phyloP scores from a whole-genome alignment of 805 yeast genomes.

The Metschnikowia bowlesiae region DNA sequence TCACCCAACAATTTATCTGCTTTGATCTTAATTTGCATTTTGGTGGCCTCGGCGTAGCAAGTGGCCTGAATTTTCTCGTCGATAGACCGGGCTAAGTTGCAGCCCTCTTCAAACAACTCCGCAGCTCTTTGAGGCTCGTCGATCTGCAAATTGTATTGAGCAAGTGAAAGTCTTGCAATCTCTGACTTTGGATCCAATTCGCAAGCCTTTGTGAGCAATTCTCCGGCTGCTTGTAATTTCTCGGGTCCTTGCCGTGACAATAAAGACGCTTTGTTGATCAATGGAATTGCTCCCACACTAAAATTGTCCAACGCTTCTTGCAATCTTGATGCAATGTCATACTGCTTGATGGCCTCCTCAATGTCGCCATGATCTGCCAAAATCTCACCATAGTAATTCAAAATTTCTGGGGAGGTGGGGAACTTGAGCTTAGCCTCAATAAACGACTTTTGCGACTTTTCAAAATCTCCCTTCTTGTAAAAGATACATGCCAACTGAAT shows the following conservation, averaged over 20 bases:
- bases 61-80: slow-evolving; percentile 89
- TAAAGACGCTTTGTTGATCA: slow-evolving; percentile 82
- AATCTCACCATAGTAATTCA: slow-evolving; percentile 94
- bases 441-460: slow-evolving; percentile 61
- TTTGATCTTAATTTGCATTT: slow-evolving; percentile 77
- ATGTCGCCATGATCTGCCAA: slow-evolving; percentile 75
- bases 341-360: slow-evolving; percentile 71
- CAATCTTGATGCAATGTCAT: slow-evolving; percentile 78
- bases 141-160: slow-evolving; percentile 82
- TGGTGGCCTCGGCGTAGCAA: slow-evolving; percentile 88
- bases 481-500: slow-evolving; percentile 91
- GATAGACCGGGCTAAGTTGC: slow-evolving; percentile 73
- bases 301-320: slow-evolving; percentile 66
- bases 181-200: slow-evolving; percentile 85
- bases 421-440: slow-evolving; percentile 65
- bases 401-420: slow-evolving; percentile 87
- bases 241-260: slow-evolving; percentile 53
- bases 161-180: slow-evolving; percentile 83
- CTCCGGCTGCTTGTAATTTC: slow-evolving; percentile 51
- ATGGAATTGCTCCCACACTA: slow-evolving; percentile 83
- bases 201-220: slow-evolving; percentile 68
- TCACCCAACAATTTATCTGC: slow-evolving; percentile 58
- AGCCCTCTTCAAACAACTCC: slow-evolving; percentile 74
- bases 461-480: slow-evolving; percentile 67
- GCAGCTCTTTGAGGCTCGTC: slow-evolving; percentile 82